A percentile compares a stretch with the other conserved stretches of the same genome.
Evolutionary conservation across 208 protist species (phyloP).

Genomic region (Leishmania braziliensis): DNA sequence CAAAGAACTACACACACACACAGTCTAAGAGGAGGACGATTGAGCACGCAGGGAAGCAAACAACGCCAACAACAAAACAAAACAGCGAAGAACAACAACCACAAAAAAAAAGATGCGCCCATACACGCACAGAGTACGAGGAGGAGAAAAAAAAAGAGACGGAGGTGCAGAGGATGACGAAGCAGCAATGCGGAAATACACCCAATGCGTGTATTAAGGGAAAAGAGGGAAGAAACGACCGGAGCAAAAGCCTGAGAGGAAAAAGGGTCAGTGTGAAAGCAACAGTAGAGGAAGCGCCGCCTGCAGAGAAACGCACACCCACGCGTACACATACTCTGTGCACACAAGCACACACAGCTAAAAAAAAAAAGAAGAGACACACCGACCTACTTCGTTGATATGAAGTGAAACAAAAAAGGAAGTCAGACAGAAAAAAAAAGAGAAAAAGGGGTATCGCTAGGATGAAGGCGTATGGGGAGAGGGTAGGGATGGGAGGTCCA

Average conservation of each 20-base stretch:
- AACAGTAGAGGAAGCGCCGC: not conserved
- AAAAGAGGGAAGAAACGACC: constrained; percentile 5
- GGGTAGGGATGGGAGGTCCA: not conserved
- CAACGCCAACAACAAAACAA: not conserved
- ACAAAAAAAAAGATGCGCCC: not conserved
- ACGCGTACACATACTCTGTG: not conserved
- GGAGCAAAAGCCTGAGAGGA: not conserved
- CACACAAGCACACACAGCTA: not conserved
- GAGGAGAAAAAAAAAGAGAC: not conserved
- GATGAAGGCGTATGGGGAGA: not conserved
- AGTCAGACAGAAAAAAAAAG: not conserved
- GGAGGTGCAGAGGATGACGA: not conserved
- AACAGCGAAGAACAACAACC: not conserved
- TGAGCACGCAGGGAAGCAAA: not conserved
- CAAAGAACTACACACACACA: not conserved
- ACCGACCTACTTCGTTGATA: not conserved
- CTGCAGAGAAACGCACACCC: not conserved
- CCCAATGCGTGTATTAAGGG: not conserved
- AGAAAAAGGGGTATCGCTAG: not conserved
- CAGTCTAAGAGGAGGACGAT: not conserved
- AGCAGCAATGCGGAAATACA: constrained; percentile 2
- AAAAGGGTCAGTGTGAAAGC: not conserved
- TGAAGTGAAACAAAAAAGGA: not conserved
- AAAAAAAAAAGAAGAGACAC: not conserved
- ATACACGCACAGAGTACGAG: not conserved